These are phyloP conservation scores for Boletus bicolor DNA, from an alignment of 768 basidiomycete species.

Conservation along the genomic window DNA sequence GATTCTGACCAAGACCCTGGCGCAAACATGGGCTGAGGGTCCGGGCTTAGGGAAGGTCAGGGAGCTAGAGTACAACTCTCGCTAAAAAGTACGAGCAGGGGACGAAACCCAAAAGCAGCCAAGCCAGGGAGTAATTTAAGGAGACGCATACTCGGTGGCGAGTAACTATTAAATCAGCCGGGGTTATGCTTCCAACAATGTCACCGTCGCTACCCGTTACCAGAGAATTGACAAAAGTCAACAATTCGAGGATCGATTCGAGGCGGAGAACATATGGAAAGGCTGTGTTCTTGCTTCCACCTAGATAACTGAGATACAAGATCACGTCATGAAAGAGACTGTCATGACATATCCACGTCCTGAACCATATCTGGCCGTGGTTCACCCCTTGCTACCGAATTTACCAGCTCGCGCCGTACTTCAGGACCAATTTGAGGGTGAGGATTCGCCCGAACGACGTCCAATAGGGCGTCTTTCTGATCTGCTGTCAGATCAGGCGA, in stretches of 20 bases:
- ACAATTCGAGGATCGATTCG: not conserved
- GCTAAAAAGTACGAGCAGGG: not conserved
- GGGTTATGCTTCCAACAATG: not conserved
- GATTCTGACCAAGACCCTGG: not conserved
- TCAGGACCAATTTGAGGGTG: constrained; percentile 89
- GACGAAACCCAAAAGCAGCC: not conserved
- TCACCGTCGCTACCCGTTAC: not conserved
- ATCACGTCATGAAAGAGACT: not conserved
- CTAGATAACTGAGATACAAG: not conserved
- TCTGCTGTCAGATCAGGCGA: constrained; percentile 92
- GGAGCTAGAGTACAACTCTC: not conserved
- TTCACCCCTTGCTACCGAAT: constrained; percentile 83
- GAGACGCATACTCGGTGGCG: no score
- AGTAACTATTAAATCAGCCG: not conserved
- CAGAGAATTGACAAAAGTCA: not conserved
- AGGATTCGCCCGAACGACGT: constrained; percentile 81
- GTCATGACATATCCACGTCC: constrained; percentile 61
- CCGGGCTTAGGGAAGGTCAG: not conserved
- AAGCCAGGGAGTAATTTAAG: not conserved
- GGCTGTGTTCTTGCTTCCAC: not conserved
- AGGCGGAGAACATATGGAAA: not conserved
- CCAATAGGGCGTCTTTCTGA: constrained; percentile 95
- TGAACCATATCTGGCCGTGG: constrained; percentile 61
- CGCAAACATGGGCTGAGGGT: not conserved
- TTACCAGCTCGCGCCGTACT: constrained; percentile 86